Evolutionary conservation across 169 alveolate species (phyloP).

Genomic region (Miamiensis avidus): DNA sequence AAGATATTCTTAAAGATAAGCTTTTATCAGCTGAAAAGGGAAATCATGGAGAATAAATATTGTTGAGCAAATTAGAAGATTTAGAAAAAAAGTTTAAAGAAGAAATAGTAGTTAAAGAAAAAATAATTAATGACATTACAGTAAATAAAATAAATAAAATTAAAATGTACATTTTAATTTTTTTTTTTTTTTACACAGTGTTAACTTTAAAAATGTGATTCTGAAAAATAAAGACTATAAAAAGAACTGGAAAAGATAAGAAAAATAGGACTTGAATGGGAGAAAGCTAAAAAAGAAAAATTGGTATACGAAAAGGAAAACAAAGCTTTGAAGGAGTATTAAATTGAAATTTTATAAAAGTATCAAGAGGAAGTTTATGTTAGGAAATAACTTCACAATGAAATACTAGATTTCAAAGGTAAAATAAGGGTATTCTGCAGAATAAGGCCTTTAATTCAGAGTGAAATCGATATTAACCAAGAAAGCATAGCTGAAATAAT

Average conservation of each 20-base stretch:
- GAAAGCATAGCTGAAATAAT: constrained; percentile 54
- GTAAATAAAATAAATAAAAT: no score
- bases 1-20: background rate
- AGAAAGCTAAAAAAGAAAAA: background rate
- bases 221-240: background rate
- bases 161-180: no score
- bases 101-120: no score
- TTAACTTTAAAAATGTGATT: no score
- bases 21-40: background rate
- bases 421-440: constrained; percentile 88
- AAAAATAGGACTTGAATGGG: background rate
- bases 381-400: constrained; percentile 9
- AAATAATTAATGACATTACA: no score
- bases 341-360: background rate
- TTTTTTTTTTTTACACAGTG: no score
- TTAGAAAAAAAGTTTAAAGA: no score
- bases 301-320: background rate
- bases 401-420: constrained; percentile 84
- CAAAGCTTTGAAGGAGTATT: background rate
- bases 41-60: no score
- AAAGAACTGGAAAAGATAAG: background rate
- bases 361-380: constrained; percentile 6
- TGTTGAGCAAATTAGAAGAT: no score
- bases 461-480: constrained; percentile 55
- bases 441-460: constrained; percentile 78